Evolutionary conservation across 2,329 filamentous ascomycete species (phyloP).

Genomic region (Botryotinia narcissicola): DNA sequence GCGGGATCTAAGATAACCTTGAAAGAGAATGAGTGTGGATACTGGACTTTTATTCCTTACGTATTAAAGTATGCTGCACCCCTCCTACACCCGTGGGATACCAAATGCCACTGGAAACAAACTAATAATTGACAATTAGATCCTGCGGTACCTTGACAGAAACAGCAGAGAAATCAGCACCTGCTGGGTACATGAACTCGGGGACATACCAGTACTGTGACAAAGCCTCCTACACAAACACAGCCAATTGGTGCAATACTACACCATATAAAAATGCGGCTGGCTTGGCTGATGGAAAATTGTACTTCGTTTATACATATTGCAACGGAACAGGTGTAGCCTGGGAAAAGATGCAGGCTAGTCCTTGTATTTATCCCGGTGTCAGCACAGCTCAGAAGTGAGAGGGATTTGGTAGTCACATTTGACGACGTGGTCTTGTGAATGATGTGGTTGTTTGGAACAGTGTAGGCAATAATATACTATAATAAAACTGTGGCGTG

Average conservation of each 20-base stretch:
- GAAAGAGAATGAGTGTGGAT: neutral
- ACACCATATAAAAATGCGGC: neutral
- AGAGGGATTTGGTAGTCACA: neutral
- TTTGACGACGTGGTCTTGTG: neutral
- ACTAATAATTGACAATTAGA: neutral
- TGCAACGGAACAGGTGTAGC: neutral
- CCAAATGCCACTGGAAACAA: neutral
- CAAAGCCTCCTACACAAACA: neutral
- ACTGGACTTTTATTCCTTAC: slow-evolving; percentile 11
- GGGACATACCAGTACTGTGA: neutral
- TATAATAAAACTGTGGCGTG: no score
- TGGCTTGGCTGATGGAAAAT: neutral
- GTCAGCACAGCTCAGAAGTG: slow-evolving; percentile 4
- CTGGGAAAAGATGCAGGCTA: neutral
- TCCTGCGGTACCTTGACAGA: slow-evolving; percentile 7
- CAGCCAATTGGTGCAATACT: neutral
- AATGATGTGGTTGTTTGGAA: neutral
- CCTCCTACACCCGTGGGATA: neutral
- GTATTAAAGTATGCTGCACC: neutral
- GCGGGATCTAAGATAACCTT: neutral
- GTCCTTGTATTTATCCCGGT: neutral
- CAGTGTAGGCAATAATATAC: no score
- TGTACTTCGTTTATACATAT: neutral
- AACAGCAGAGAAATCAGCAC: neutral
- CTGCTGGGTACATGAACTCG: neutral